Evolutionary conservation across 805 yeast species (phyloP), one percentile per base, ranked within the genome.

Genomic region (Saccharomyces mikatae): DNA sequence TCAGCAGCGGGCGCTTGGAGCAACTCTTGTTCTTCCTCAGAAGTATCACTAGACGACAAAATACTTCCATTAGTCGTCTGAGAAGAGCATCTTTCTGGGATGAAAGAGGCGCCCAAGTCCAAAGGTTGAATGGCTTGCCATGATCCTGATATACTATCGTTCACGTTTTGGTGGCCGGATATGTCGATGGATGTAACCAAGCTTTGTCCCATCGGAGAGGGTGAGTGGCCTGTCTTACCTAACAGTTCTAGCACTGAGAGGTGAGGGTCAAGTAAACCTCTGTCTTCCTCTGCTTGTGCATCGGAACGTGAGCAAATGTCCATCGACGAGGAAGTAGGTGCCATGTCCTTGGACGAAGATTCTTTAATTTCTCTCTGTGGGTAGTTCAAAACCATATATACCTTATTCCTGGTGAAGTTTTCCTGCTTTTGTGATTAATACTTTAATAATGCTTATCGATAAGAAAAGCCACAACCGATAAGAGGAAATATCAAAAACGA

Each of bases 201-300:
- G 27, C 46, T 41, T 21, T 50, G 29, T 22, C 24, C n/a, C 32
- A 46, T 41, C 13, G 48, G 51, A 9, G 47, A 27, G n/a, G 51
- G 27, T n/a, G 52, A 30, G 29, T 30, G 29, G n/a, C 49, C 31
- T 5, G 29, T 29, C 46, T 49, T 41, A 4, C 44, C 64, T 41
- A 68, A 50, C 30, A 65, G 56, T 36, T 66, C 66, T 46, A 67
- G 46, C 8, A 68, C 63, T 3, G 71, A 66, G 4, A 63, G 54
- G 54, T 68, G 72, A 13, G 72, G 72, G 53, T 67, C 69, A 36
- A 68, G 51, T 4, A 66, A 49, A 49, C 65, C 64, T 44, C 48
- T 56, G 47, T 51, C 51, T 30, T 54, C 56, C 48, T 50, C 11
- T n/a, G 29, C 14, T 28, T 21, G n/a, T n/a, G 13, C 32, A 17